phyloP scores from a whole-genome alignment of 2,329 filamentous ascomycete species.

The Phyllosticta capitalensis region DNA sequence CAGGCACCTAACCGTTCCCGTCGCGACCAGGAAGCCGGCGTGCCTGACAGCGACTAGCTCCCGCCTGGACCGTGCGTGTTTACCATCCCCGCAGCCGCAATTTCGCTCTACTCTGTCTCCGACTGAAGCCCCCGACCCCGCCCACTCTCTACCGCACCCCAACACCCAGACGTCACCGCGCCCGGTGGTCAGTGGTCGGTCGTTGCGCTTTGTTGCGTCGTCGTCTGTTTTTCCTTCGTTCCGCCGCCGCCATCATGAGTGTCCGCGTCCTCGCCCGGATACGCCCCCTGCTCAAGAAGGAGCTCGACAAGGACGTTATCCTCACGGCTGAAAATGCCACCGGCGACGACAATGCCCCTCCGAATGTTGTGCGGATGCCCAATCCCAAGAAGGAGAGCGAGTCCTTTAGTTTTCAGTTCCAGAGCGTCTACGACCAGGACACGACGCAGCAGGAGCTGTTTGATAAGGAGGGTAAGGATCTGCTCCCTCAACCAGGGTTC shows the following conservation, averaged over 20 bases:
- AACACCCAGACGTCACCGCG: constrained; percentile 17
- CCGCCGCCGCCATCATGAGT: constrained; percentile 32
- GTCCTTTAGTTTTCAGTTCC: constrained; percentile 90
- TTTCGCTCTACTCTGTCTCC: background rate
- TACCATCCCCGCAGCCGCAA: background rate
- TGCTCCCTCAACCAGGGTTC: background rate
- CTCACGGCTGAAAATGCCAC: constrained; percentile 49
- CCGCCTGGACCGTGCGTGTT: background rate
- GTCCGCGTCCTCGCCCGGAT: constrained; percentile 87
- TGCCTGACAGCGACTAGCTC: background rate
- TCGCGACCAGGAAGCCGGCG: background rate
- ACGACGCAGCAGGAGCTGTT: constrained; percentile 82
- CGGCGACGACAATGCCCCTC: constrained; percentile 33
- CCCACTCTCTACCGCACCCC: background rate
- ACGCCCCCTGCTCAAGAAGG: constrained; percentile 75
- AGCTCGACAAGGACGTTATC: constrained; percentile 81
- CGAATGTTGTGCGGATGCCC: constrained; percentile 72
- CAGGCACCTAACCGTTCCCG: background rate
- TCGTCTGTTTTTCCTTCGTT: constrained; percentile 8
- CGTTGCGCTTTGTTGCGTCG: constrained; percentile 14
- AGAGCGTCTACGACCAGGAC: constrained; percentile 74
- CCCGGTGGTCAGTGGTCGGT: constrained; percentile 17
- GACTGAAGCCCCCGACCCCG: background rate
- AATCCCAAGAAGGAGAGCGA: constrained; percentile 89
- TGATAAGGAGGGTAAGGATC: constrained; percentile 67